Evolutionary conservation across 176 grass and related monocot genomes (phyloP).

Genomic region (Cenchrus purpureus): DNA sequence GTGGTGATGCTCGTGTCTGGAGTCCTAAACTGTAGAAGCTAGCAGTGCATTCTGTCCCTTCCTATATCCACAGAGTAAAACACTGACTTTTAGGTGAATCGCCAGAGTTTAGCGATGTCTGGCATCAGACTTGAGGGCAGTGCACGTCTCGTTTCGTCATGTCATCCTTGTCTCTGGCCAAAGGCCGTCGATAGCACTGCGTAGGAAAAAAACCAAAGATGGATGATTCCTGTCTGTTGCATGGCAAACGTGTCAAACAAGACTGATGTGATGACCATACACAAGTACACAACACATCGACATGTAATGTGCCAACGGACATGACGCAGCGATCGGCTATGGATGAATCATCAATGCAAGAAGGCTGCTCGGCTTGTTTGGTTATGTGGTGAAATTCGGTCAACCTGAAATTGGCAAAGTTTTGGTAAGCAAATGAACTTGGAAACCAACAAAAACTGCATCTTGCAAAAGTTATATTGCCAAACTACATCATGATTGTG

Average conservation of each 20-base stretch:
- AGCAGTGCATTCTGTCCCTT: not conserved
- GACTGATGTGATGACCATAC: not conserved
- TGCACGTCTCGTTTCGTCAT: not conserved
- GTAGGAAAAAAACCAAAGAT: constrained; percentile 5
- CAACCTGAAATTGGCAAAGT: not conserved
- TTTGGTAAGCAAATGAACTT: not conserved
- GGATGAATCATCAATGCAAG: not conserved
- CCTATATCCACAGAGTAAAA: not conserved
- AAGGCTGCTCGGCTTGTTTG: not conserved
- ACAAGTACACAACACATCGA: not conserved
- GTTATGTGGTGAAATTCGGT: not conserved
- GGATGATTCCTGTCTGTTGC: not conserved
- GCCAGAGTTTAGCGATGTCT: not conserved
- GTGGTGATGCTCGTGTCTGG: not conserved
- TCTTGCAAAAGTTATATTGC: not conserved
- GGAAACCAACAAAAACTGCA: not conserved
- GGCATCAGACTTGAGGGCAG: not conserved
- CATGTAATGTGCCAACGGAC: not conserved
- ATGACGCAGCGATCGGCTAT: not conserved
- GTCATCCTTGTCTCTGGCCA: not conserved
- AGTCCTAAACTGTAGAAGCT: not conserved
- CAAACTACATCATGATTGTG: not conserved
- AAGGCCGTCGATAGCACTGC: not conserved
- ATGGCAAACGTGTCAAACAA: constrained; percentile 3
- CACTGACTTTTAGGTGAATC: not conserved